A percentile compares a stretch with the other conserved stretches of the same genome.
These are phyloP conservation scores for Hemisphaericaspora xylanilytica DNA, from an alignment of 1,139 yeast species.

Conservation along the genomic window DNA sequence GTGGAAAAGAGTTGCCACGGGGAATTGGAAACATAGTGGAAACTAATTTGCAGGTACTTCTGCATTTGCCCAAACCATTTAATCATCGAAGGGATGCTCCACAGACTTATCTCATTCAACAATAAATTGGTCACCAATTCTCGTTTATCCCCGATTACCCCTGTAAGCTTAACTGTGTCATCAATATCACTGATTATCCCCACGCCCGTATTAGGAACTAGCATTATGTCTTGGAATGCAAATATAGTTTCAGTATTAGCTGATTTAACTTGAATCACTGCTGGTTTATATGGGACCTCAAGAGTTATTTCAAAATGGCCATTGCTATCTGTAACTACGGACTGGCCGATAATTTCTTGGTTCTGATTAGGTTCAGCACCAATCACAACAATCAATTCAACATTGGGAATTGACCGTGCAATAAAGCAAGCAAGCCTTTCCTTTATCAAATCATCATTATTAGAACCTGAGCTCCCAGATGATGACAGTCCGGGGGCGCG, in stretches of 20 bases:
- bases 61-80: slow-evolving; percentile 58
- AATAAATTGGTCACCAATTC: slow-evolving; percentile 77
- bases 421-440: slow-evolving; percentile 61
- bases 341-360: slow-evolving; percentile 21
- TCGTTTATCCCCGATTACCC: slow-evolving; percentile 84
- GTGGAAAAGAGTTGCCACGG: slow-evolving; percentile 86
- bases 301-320: slow-evolving; percentile 58
- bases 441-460: slow-evolving; percentile 41
- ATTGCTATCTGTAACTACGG: slow-evolving; percentile 49
- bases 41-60: slow-evolving; percentile 44
- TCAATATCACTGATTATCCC: slow-evolving; percentile 90
- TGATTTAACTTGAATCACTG: slow-evolving; percentile 43
- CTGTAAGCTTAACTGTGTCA: slow-evolving; percentile 88
- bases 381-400: slow-evolving; percentile 49
- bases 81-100: slow-evolving; percentile 73
- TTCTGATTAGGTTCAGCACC: slow-evolving; percentile 40
- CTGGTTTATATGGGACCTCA: slow-evolving; percentile 54
- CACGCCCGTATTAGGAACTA: slow-evolving; percentile 50
- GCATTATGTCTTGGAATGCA: slow-evolving; percentile 42
- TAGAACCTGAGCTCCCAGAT: slow-evolving; percentile 6
- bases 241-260: slow-evolving; percentile 44
- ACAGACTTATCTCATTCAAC: slow-evolving; percentile 57
- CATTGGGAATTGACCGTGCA: slow-evolving; percentile 54
- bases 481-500: slow-evolving; percentile 3
- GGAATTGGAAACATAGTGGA: slow-evolving; percentile 92